A percentile compares a stretch with the other conserved stretches of the same genome.
These are phyloP conservation scores for Alnus glutinosa DNA, from an alignment of 306 rosid genomes.

Conservation along the genomic window DNA sequence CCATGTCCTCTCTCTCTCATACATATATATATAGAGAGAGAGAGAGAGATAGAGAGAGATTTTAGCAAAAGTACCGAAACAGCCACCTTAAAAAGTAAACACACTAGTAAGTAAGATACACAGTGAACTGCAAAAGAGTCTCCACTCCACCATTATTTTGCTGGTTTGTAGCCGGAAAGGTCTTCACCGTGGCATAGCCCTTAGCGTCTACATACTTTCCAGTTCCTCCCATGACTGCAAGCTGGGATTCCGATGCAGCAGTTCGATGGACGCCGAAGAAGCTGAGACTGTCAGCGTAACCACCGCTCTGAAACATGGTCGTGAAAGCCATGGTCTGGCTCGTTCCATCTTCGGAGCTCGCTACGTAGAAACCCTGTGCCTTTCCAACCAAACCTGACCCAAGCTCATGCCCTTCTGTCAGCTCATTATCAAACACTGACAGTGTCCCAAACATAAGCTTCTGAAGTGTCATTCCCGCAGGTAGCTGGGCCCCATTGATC, in stretches of 20 bases:
- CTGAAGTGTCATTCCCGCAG: constrained; percentile 56
- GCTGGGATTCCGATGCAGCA: constrained; percentile 67
- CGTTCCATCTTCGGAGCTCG: constrained; percentile 67
- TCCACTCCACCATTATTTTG: constrained; percentile 59
- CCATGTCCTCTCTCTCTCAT: not conserved
- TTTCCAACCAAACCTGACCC: constrained; percentile 77
- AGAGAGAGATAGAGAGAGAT: not conserved
- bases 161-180: constrained; percentile 45
- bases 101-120: constrained; percentile 48
- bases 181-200: constrained; percentile 65
- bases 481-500: constrained; percentile 52
- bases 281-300: constrained; percentile 64
- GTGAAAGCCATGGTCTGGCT: constrained; percentile 81
- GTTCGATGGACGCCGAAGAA: constrained; percentile 74
- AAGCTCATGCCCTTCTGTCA: constrained; percentile 72
- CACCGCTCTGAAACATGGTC: constrained; percentile 64
- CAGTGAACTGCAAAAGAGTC: constrained; percentile 59
- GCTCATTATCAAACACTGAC: constrained; percentile 74
- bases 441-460: constrained; percentile 78
- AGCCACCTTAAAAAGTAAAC: not conserved
- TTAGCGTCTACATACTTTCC: constrained; percentile 72
- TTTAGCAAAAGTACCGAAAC: not conserved
- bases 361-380: constrained; percentile 84
- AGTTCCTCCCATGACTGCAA: constrained; percentile 83
- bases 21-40: not conserved